phyloP scores from a whole-genome alignment of 805 yeast genomes.

The Naumovozyma baii region DNA sequence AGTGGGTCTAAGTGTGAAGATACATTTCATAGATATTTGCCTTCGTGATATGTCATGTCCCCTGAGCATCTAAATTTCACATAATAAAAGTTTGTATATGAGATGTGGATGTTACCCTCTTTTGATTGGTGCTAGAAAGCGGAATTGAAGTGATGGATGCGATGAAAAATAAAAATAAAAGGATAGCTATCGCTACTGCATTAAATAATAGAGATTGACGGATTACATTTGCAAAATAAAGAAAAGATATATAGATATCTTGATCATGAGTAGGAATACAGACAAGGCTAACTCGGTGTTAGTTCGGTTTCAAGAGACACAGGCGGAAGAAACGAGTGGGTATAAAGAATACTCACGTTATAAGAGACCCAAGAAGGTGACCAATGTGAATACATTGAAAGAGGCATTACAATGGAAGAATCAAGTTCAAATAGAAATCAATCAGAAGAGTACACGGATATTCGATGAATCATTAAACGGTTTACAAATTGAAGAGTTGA shows the following conservation, averaged over 20 bases:
- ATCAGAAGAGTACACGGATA: slow-evolving; percentile 48
- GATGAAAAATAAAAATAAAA: no score
- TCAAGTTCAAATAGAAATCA: slow-evolving; percentile 54
- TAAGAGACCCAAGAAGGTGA: slow-evolving; percentile 52
- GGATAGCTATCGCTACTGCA: no score
- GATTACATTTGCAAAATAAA: no score
- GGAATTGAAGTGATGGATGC: no score
- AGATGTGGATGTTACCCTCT: no score
- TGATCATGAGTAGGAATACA: slow-evolving; percentile 59
- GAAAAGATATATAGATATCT: not conserved
- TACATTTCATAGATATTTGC: no score
- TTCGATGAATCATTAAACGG: slow-evolving; percentile 55
- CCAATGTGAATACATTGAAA: slow-evolving; percentile 41
- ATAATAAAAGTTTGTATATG: no score
- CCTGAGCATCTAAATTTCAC: no score
- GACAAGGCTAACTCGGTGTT: slow-evolving; percentile 70
- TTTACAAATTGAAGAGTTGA: slow-evolving; percentile 56
- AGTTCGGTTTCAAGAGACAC: slow-evolving; percentile 53
- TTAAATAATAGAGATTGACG: no score
- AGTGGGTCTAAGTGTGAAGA: no score
- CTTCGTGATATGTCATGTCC: no score
- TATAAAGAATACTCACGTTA: slow-evolving; percentile 46
- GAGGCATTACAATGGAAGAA: slow-evolving; percentile 67
- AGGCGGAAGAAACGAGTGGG: slow-evolving; percentile 46
- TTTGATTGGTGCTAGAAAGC: no score